Evolutionary conservation across 495 filamentous ascomycete genomes (phyloP), one percentile per base, ranked within the genome.

Genomic region (Aspergillus sclerotioniger): DNA sequence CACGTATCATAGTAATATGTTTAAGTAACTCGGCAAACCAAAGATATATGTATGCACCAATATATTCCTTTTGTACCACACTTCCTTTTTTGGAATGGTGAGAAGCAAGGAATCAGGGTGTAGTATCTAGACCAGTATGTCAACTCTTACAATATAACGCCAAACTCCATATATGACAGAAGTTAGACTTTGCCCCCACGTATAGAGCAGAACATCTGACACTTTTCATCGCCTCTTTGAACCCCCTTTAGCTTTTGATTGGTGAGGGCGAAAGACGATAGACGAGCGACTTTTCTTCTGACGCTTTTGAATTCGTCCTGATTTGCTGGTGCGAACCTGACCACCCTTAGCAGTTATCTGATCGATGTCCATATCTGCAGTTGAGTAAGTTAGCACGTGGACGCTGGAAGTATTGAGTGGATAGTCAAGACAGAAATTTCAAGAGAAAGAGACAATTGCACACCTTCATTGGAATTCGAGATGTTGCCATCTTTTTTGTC

Each of bases 281-380:
- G 75, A 74, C 54, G 69, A 66, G 47, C 72, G 74, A 10, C 68
- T 68, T 59, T 76, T 78, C 37, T 66, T 67, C 51, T 72, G 68
- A 56, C 64, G 74, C 69, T 76, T 77, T 49, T 76, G 70, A 59
- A 76, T 67, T 20, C 71, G 69, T 19, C 61, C 68, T 29, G 65
- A 57, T 45, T 72, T 70, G 20, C 65, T 54, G 25, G 64, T 60
- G 54, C 56, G 60, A 54, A 31, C 65, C 45, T 64, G 64, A 44
- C 65, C 55, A 28, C 53, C 47, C 50, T 68, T 69, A 46, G 51
- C 44, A 33, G 59, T 60, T 16, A 10, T 28, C 25, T 62, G 59
- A 41, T 71, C 71, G 50, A 74, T 61, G 54, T 80, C 77, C 68
- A 79, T 74, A 17, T 71, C 75, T 79, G 62, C 7, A 56, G 46